These are phyloP conservation scores for Luffa aegyptiaca DNA, from an alignment of 306 rosid species.

Conservation along the genomic window DNA sequence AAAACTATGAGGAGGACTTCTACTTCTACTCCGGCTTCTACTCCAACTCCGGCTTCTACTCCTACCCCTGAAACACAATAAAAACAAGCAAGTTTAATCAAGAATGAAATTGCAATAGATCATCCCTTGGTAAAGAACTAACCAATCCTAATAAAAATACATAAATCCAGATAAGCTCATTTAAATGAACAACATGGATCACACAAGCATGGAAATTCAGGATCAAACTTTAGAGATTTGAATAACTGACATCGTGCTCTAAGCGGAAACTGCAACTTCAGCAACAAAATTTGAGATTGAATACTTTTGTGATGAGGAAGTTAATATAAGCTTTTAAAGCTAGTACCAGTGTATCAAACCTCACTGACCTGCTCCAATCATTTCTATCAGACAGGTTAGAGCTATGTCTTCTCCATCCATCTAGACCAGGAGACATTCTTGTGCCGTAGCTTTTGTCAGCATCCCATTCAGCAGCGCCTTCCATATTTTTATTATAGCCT, in stretches of 20 bases:
- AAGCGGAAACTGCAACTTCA: background rate
- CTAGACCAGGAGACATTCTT: conserved; percentile 66
- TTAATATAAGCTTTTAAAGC: conserved; percentile 2
- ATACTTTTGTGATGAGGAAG: background rate
- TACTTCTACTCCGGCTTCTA: conserved; percentile 40
- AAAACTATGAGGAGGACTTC: conserved; percentile 44
- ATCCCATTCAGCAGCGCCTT: conserved; percentile 48
- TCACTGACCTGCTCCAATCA: conserved; percentile 59
- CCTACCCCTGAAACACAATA: conserved; percentile 16
- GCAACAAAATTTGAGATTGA: background rate
- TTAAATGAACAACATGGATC: background rate
- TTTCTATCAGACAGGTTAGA: conserved; percentile 59
- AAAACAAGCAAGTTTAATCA: background rate
- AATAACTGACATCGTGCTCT: background rate
- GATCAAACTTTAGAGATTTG: background rate
- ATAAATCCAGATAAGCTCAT: background rate
- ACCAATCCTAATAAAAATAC: background rate
- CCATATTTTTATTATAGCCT: conserved; percentile 37
- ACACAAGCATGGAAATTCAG: background rate
- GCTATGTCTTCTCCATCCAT: conserved; percentile 54
- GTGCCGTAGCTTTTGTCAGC: conserved; percentile 42
- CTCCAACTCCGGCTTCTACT: conserved; percentile 36
- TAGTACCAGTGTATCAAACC: conserved; percentile 25
- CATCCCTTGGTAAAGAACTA: background rate
- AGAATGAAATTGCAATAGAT: background rate